Evolutionary conservation across 306 rosid species (phyloP).

Genomic region (Astragalus glycyphyllos): DNA sequence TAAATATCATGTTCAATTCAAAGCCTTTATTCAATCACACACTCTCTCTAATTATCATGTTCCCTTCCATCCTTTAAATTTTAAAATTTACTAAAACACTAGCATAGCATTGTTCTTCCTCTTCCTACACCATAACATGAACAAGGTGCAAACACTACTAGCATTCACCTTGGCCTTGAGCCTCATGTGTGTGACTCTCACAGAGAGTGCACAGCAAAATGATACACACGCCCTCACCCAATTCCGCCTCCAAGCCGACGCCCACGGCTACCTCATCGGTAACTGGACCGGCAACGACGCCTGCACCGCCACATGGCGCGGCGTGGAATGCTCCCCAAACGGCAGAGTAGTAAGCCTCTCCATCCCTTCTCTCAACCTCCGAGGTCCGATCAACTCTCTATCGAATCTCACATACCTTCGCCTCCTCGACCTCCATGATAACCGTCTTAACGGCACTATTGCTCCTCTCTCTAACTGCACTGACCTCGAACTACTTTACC

Average conservation of each 20-base stretch:
- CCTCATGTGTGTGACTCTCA: conserved; percentile 12
- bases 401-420: conserved; percentile 74
- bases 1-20: conserved; percentile 8
- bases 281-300: conserved; percentile 82
- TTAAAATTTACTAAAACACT: conserved; percentile 10
- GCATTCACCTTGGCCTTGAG: conserved; percentile 31
- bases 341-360: conserved; percentile 66
- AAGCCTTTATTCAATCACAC: conserved; percentile 37
- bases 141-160: conserved; percentile 27
- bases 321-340: conserved; percentile 72
- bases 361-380: conserved; percentile 78
- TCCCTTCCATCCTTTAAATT: conserved; percentile 6
- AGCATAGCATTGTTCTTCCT: conserved; percentile 18
- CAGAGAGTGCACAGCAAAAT: conserved; percentile 42
- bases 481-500: conserved; percentile 75
- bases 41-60: conserved; percentile 44
- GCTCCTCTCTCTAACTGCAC: conserved; percentile 69
- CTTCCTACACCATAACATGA: conserved; percentile 57
- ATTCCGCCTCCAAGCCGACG: conserved; percentile 73
- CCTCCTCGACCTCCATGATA: conserved; percentile 79
- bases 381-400: conserved; percentile 75
- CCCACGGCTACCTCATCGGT: conserved; percentile 73
- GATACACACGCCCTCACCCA: conserved; percentile 71
- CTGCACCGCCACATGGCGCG: conserved; percentile 70
- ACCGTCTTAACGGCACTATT: conserved; percentile 83